Base-by-base conservation (phyloP, 768 basidiomycete species). In the Hemileccinum rubropunctum region DNA sequence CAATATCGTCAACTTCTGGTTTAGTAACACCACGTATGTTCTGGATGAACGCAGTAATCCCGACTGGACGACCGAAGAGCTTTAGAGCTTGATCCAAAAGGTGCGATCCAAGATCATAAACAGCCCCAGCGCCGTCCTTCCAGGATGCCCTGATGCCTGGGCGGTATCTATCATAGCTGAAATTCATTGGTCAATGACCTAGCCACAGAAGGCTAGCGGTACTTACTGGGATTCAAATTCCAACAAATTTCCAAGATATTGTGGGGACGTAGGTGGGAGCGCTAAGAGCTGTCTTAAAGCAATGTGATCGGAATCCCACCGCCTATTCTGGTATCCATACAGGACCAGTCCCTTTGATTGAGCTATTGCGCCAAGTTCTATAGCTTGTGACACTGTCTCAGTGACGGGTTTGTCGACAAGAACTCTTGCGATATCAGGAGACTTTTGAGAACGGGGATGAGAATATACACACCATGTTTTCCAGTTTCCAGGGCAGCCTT, bases 321-420 rank as follows among this genome's bases (percentile, higher is more conserved):
- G 77, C 43, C 88, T 76, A 62, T 86, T 88, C 61, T 88, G 87
- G 67, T 80, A 88, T 13, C 78, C 79, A 61, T 86, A 90, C 17
- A 90, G 69, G 28, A 89, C 75, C 23, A 85, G 72, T 15, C 75
- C 71, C 59, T 84, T 85, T 11, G 74, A 64, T 52, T 71, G 74
- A 3, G 88, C 86, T 37, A 90, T 68, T 12, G 65, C 65, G 13
- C 76, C 78, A 26, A 91, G 79, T 52, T 84, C 81, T 45, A 64
- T 68, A 4, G 86, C 86, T 59, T 90, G 75, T 14, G 69, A 65
- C 1, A 69, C 70, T 2, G 80, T 83, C 3, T 86, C 74, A 3
- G 85, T 82, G 15, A 89, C 76, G 4, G 89, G 89, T 62, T 91
- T 91, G 61, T 91, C 89, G 33, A 91, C 83, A 35, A 91, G 80